Evolutionary conservation across 768 basidiomycete species (phyloP), one percentile per base, ranked within the genome.

Genomic region (Tephrocybe sp.): DNA sequence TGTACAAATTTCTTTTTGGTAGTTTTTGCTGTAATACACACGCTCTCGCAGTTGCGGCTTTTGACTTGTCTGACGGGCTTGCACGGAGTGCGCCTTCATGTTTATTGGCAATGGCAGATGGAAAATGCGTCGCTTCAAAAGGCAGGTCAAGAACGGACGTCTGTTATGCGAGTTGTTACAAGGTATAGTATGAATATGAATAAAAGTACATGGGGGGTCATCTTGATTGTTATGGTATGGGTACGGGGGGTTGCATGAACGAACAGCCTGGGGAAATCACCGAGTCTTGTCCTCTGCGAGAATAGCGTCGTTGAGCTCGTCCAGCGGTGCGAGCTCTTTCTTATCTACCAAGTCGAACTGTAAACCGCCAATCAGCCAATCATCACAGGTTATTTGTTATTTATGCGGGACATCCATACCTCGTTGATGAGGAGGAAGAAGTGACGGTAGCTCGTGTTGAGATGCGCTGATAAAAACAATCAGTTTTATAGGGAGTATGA

Each of bases 361-460:
- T 5, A 45, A 15, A 13, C 38, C 45, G 56, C 57, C 3, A 12
- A 34, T 34, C 33, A 34, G 33, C 33, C 15, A 34, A 4, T n/a
- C 33, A 30, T 30, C 29, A 30, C 29, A n/a, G n/a, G n/a, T 29
- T 11, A 11, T 29, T 11, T 29, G 11, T 29, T 29, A 29, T 11
- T 5, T 29, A 34, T 15, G 33, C 33, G 33, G 8, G 15, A 34
- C 5, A 15, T 9, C 11, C 78, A 34, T 59, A 92, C 94, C 82
- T 99, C 95, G 57, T 93, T 86, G 53, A 98, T 83, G 64, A 98
- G 98, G 36, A 98, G 74, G 74, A 97, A 91, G 74, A 99, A 99
- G 69, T 99, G 97, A 27, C 91, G 83, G 67, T 99, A 98, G 65
- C 93, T 95, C 12, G 97, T 99, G 65, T 99, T 99, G 57, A 99